Conservation (phyloP, 1,284 basidiomycete genomes). For the Malassezia caprae region DNA sequence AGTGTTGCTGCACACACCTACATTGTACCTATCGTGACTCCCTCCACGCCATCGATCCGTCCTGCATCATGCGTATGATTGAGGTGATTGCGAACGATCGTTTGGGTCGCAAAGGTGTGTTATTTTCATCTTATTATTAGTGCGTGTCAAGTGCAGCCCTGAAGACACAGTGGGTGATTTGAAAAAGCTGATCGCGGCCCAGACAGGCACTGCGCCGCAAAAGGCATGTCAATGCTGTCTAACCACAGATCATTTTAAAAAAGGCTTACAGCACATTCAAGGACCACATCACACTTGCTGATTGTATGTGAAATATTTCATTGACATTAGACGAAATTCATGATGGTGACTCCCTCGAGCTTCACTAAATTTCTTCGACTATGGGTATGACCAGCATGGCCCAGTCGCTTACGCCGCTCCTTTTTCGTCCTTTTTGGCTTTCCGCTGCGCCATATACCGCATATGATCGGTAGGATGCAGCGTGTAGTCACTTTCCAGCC, state of each 20-base stretch:
- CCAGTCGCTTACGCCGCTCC: not conserved
- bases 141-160: conserved; percentile 51
- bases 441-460: conserved; percentile 6
- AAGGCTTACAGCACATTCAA: conserved; percentile 61
- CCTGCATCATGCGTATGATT: conserved; percentile 49
- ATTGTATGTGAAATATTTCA: conserved; percentile 52
- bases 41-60: not conserved
- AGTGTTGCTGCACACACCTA: not conserved
- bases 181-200: conserved; percentile 90
- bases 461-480: conserved; percentile 13
- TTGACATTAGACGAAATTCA: conserved; percentile 16
- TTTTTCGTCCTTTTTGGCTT: not conserved
- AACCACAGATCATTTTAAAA: conserved; percentile 80
- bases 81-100: conserved; percentile 95
- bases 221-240: conserved; percentile 41
- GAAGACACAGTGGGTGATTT: conserved; percentile 94
- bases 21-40: not conserved
- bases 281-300: conserved; percentile 69
- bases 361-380: conserved; percentile 5
- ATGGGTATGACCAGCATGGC: not conserved
- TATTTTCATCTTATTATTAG: conserved; percentile 11
- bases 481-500: conserved; percentile 12
- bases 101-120: conserved; percentile 79
- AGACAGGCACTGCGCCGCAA: conserved; percentile 70
- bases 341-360: conserved; percentile 17